Evolutionary conservation across 2,329 filamentous ascomycete genomes (phyloP).

Genomic region (Aphanocladium album): DNA sequence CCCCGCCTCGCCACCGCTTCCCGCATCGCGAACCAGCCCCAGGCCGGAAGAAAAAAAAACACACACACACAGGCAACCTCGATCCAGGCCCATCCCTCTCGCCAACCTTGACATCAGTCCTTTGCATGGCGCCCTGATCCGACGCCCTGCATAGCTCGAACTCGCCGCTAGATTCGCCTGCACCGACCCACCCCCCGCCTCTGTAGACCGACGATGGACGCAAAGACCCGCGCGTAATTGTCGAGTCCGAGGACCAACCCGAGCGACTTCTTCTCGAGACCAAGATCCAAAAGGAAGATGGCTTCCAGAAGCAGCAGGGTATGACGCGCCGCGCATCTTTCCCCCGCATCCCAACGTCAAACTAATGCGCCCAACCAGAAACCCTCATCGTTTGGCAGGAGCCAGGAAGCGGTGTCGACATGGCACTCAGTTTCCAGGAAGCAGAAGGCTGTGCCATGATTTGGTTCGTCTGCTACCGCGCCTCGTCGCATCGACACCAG

Average conservation of each 20-base stretch:
- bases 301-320: constrained; percentile 98
- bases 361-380: constrained; percentile 50
- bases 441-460: constrained; percentile 88
- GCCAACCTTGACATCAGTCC: not conserved
- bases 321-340: constrained; percentile 28
- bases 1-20: constrained; percentile 10
- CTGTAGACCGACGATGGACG: constrained; percentile 52
- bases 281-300: constrained; percentile 86
- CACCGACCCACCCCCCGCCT: constrained; percentile 11
- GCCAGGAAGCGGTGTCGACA: constrained; percentile 74
- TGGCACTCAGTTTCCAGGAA: constrained; percentile 98
- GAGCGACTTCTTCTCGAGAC: constrained; percentile 81
- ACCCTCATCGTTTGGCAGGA: constrained; percentile 99
- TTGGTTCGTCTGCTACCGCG: constrained; percentile 59
- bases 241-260: constrained; percentile 90
- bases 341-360: constrained; percentile 16
- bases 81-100: not conserved
- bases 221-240: constrained; percentile 82
- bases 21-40: not conserved
- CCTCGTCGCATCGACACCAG: not conserved
- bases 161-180: not conserved
- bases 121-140: constrained; percentile 8
- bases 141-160: not conserved
- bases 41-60: not conserved
- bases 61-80: not conserved